Evolutionary conservation across 106 monocot genomes (phyloP), one percentile per base, ranked within the genome.

Genomic region (Phalaenopsis equestris): DNA sequence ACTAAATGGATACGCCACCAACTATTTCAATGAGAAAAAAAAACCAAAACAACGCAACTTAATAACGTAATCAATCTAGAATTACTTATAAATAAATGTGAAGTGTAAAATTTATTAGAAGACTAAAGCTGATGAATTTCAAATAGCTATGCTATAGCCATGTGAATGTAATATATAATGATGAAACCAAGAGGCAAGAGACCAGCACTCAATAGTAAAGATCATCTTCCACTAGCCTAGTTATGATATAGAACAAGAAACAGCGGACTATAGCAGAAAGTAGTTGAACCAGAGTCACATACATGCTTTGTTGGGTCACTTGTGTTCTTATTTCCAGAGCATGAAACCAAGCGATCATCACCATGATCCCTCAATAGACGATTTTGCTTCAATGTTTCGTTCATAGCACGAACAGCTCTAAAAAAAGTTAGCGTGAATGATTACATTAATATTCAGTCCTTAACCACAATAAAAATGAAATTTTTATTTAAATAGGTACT

Each of bases 341-440:
- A 81, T 41, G 83, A 81, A 72, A 64, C 72, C 49, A 85, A 77
- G 65, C 55, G 78, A 70, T 86, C 91, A 84, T 81, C 89, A 75
- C 77, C 85, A 38, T 82, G 79, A 79, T 90, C 94, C 76, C 81
- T 90, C 42, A 86, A 79, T 11, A 93, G 84, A 41, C 90, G 91
- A 79, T 90, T 90, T 90, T 94, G 92, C 85, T 97, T 97, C 49
- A 94, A 41, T 82, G 90, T 87, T 85, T 94, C 97, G 82, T 89
- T 98, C 94, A 98, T 98, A 80, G 90, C 87, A 68, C 92, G 86
- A 75, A 98, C 97, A 84, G 89, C 97, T 84, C 97, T 98, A 81
- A 8, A 82, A 42, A 81, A 46, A 14, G 11, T n/a, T 12, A 24
- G 21, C 3, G 76, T 24, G 19, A 45, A 74, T 5, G 42, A 42